Percentiles rank a stretch among this genome's conserved stretches.
Conservation (phyloP, 768 basidiomycete species). For the Leccinellum luteum region DNA sequence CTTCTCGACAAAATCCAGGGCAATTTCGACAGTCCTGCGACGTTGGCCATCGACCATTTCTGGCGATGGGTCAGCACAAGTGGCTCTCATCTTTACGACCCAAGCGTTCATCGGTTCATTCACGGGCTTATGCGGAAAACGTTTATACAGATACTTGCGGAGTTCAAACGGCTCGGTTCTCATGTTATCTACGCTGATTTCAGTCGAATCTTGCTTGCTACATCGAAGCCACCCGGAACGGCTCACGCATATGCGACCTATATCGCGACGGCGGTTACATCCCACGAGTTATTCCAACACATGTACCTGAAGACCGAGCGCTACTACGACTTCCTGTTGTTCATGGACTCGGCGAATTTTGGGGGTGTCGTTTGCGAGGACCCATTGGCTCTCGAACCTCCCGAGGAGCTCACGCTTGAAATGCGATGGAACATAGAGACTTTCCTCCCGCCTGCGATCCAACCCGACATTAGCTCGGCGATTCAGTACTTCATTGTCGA, state of each 20-base stretch:
- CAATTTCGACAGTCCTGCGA: constrained; percentile 63
- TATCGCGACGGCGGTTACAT: constrained; percentile 88
- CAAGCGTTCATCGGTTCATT: constrained; percentile 88
- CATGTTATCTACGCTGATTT: constrained; percentile 94
- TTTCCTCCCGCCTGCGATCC: constrained; percentile 84
- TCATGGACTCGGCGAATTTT: constrained; percentile 94
- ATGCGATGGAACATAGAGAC: constrained; percentile 92
- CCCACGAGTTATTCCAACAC: constrained; percentile 94
- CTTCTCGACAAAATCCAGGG: constrained; percentile 79
- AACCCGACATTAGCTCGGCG: constrained; percentile 67
- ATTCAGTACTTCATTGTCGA: constrained; percentile 85
- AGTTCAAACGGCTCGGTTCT: constrained; percentile 93
- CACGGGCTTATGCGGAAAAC: constrained; percentile 97
- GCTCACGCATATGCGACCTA: constrained; percentile 96
- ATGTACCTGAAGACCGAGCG: constrained; percentile 81
- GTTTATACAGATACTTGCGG: constrained; percentile 93
- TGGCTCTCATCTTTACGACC: constrained; percentile 85
- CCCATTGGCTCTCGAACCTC: constrained; percentile 64
- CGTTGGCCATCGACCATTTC: constrained; percentile 84
- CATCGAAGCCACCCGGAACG: constrained; percentile 92
- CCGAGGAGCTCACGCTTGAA: constrained; percentile 67
- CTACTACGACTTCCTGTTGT: constrained; percentile 91
- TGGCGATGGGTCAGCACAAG: constrained; percentile 96
- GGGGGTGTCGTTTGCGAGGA: constrained; percentile 87
- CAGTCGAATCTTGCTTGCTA: constrained; percentile 84